Percentiles rank a stretch among this genome's conserved stretches.
Conservation (phyloP, 306 rosid species). For the Corylus americana region DNA sequence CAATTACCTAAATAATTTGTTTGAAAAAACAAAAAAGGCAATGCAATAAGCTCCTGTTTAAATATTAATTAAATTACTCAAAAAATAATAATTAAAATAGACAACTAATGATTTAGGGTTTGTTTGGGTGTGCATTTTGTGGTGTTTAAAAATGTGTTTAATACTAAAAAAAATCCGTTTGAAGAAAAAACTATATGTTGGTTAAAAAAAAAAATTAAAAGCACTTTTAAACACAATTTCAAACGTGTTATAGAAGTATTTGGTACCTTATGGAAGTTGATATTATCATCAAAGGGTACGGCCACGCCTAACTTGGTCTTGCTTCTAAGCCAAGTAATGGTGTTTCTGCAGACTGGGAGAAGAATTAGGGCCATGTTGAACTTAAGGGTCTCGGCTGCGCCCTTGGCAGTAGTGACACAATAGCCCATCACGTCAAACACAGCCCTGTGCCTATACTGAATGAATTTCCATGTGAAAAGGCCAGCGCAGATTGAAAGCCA, state of each 20-base stretch:
- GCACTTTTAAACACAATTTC: no score
- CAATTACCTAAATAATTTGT: conserved; percentile 51
- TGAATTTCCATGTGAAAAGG: conserved; percentile 80
- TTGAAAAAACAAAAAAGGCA: not conserved
- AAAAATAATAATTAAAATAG: no score
- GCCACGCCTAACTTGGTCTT: conserved; percentile 62
- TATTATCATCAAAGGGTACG: conserved; percentile 83
- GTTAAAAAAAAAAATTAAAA: no score
- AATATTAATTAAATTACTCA: not conserved
- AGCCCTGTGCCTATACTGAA: conserved; percentile 65
- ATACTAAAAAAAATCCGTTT: no score
- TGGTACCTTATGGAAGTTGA: conserved; percentile 75
- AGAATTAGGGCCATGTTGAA: conserved; percentile 89
- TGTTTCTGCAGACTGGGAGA: conserved; percentile 79
- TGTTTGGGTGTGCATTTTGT: no score
- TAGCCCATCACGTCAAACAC: conserved; percentile 81
- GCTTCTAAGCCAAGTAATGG: conserved; percentile 85
- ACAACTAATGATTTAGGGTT: no score
- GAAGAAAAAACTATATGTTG: no score
- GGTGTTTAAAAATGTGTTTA: no score
- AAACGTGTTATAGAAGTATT: no score
- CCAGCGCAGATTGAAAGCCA: conserved; percentile 71
- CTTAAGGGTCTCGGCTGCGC: conserved; percentile 87
- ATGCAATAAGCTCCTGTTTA: no score
- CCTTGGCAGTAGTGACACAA: conserved; percentile 77